Evolutionary conservation across 1,139 yeast genomes (phyloP), one percentile per base, ranked within the genome.

Genomic region (Ashbya aceris): DNA sequence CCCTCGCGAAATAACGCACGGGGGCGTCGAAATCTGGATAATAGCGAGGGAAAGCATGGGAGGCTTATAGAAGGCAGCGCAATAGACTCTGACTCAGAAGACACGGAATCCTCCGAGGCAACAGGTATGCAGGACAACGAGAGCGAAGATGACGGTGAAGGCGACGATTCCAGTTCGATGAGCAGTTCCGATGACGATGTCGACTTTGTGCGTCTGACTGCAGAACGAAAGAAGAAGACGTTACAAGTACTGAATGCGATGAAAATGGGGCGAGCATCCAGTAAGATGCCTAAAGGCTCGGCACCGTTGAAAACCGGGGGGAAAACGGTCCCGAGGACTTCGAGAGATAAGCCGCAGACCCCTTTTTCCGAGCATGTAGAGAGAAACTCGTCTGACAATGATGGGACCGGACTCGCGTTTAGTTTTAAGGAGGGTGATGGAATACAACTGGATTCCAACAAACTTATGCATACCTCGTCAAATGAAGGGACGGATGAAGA

Each of bases 141-240:
- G 4, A 70, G 64, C 14, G 69, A 65, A 26, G 65, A 61, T 36
- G 67, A 62, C 27, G 65, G 65, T 12, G 54, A 48, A 13, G 64
- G 62, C 17, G 68, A 63, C 13, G 67, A 63, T 23, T 64, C 59
- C 12, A 28, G 60, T 60, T 7, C 44, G 5, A 47, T 45, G 20
- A 72, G 79, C 4, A 74, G 79, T 10, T 70, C 76, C 1, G 82
- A 78, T 49, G 87, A 80, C 51, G 77, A 77, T 30, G 77, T 80
- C 3, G 91, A 82, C 60, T 80, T 79, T 56, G 83, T 81, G 11
- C 76, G 74, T 58, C 63, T 81, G 46, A 83, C 83, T 36, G 83
- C 80, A 7, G 81, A 79, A 54, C 69, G 77, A 49, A 77, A 80
- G 60, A 76, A 75, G 29, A 70, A 67, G 41, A 69, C 78, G 1